Conservation (phyloP, 305 asterid species). For the Plantago lanceolata region DNA sequence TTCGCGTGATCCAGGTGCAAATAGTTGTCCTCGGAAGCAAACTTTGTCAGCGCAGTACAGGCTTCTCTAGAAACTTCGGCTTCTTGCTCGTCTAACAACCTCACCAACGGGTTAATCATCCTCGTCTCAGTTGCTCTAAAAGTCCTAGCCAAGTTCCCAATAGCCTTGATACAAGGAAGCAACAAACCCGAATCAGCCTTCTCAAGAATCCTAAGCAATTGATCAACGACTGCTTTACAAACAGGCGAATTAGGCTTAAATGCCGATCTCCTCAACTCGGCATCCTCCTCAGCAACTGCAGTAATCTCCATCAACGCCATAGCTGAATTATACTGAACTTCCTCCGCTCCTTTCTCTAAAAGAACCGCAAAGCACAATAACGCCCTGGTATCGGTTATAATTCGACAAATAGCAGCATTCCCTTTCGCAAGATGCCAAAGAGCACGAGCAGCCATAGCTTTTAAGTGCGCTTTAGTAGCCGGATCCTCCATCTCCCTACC, state of each 20-base stretch:
- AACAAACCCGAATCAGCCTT: slow-evolving; percentile 43
- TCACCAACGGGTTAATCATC: slow-evolving; percentile 56
- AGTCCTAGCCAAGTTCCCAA: slow-evolving; percentile 57
- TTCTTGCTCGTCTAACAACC: slow-evolving; percentile 47
- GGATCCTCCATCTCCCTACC: slow-evolving; percentile 58
- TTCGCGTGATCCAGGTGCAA: slow-evolving; percentile 50
- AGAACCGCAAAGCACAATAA: slow-evolving; percentile 51
- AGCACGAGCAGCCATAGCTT: slow-evolving; percentile 67
- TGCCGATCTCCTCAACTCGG: slow-evolving; percentile 48
- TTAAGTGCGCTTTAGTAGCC: slow-evolving; percentile 41
- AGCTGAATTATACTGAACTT: slow-evolving; percentile 48
- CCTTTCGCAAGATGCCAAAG: slow-evolving; percentile 50
- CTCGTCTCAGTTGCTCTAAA: slow-evolving; percentile 55
- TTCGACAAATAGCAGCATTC: slow-evolving; percentile 45
- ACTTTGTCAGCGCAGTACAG: slow-evolving; percentile 46
- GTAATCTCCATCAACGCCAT: slow-evolving; percentile 77
- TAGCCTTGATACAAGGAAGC: slow-evolving; percentile 43
- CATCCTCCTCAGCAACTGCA: slow-evolving; percentile 46
- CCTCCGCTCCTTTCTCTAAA: slow-evolving; percentile 48
- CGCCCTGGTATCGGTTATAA: slow-evolving; percentile 63
- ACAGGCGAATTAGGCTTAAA: slow-evolving; percentile 66
- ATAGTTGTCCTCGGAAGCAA: slow-evolving; percentile 47
- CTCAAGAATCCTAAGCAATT: slow-evolving; percentile 38
- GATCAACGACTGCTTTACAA: slow-evolving; percentile 59
- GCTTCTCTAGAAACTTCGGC: slow-evolving; percentile 47